Base-by-base conservation (phyloP, 495 filamentous ascomycete genomes). In the Talaromyces wortmannii region DNA sequence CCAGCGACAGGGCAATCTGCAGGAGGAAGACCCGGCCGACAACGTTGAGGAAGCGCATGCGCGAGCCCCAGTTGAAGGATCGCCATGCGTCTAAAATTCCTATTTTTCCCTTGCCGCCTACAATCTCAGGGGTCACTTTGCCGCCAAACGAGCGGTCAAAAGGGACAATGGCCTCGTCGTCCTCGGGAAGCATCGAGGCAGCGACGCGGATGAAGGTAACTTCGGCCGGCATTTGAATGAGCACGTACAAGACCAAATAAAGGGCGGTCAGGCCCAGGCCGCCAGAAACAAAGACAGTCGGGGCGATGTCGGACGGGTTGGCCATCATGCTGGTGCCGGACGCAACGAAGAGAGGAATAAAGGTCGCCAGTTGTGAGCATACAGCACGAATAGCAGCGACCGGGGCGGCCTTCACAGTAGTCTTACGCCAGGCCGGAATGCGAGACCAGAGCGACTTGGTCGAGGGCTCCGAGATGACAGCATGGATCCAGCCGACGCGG, bases 81-180 rank as follows among this genome's bases (percentile, higher is more conserved):
- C 69, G 77, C 83, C 88, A 86, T 0, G 88, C 89, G 59, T 90
- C 86, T 31, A 78, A 64, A 64, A 92, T 77, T 45, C 81, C 80
- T 52, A 88, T 75, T 57, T 76, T 79, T 61, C 87, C 86, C 64
- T 78, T 81, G 52, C 88, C 89, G 55, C 83, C 86, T 6, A 89
- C 71, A 45, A 87, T 78, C 17, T 78, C 80, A 17, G 85, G 79
- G 30, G 69, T 63, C 16, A 83, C 76, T 60, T 80, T 82, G 12
- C 81, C 76, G 42, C 76, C 82, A 56, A 89, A 89, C 47, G 76
- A 81, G 48, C 85, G 81, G 70, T 91, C 88, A 52, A 90, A 89
- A n/a, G 84, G 82, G 46, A 91, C 83, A 56, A 91, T 88, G 4
- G 82, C 77, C 66, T 90, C 83, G 47, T 88, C 71, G 29, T 81